Conservation (phyloP, 371 early-diverging fungal species). For the Mucor saturninus region DNA sequence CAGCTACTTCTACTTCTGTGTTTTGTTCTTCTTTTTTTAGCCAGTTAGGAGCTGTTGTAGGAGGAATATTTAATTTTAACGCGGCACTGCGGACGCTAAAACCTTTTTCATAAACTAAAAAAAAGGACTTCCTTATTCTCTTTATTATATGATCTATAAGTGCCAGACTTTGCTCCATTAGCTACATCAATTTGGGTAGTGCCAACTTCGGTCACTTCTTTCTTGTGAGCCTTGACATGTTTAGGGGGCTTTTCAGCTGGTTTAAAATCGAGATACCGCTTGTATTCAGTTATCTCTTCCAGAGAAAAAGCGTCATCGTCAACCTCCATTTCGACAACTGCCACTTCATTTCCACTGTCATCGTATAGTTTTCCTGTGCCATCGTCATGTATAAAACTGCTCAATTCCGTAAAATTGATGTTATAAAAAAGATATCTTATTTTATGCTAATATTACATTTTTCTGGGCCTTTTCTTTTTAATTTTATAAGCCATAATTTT, state of each 20-base stretch:
- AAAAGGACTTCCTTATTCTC: neutral
- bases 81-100: neutral
- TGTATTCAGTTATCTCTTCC: neutral
- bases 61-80: neutral
- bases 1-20: too few species aligned
- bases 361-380: conserved; percentile 7
- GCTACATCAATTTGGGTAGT: too few species aligned
- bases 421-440: too few species aligned
- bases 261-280: neutral
- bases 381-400: conserved; percentile 11
- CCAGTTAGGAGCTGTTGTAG: neutral
- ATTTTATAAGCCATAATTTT: too few species aligned
- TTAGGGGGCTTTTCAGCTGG: conserved; percentile 3
- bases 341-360: neutral
- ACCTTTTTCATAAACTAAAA: neutral
- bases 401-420: neutral
- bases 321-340: conserved; percentile 4
- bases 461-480: too few species aligned
- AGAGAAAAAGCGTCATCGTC: conserved; percentile 3
- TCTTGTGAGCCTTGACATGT: neutral
- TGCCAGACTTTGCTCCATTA: too few species aligned
- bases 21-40: neutral
- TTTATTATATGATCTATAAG: neutral
- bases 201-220: neutral
- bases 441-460: too few species aligned